Evolutionary conservation across 1,139 yeast species (phyloP).

Genomic region (Candida labiduridarum): DNA sequence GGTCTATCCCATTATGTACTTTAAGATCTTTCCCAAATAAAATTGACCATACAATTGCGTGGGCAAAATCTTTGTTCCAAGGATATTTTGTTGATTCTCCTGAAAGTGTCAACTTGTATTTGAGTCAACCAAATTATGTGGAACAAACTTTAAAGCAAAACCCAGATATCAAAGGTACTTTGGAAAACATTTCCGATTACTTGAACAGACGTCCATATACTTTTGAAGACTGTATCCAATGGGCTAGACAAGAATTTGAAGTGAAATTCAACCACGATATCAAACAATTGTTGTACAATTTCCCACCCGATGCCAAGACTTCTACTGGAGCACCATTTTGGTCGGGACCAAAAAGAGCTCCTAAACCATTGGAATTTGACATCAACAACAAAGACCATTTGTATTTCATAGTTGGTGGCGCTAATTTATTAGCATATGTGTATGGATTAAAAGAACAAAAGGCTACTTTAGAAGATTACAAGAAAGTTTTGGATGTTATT

Average conservation of each 20-base stretch:
- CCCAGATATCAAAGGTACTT: conserved; percentile 85
- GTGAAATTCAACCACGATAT: conserved; percentile 82
- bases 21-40: conserved; percentile 96
- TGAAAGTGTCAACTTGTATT: conserved; percentile 87
- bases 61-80: conserved; percentile 96
- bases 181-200: conserved; percentile 74
- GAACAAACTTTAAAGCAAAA: conserved; percentile 89
- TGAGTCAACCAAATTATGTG: conserved; percentile 90
- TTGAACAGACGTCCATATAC: conserved; percentile 81
- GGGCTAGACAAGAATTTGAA: conserved; percentile 95
- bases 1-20: conserved; percentile 95
- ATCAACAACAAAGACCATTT: conserved; percentile 74
- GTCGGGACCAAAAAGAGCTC: conserved; percentile 98
- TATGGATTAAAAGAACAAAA: conserved; percentile 73
- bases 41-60: conserved; percentile 97
- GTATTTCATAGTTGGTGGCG: conserved; percentile 84
- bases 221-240: conserved; percentile 89
- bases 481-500: conserved; percentile 52
- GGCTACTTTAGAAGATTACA: conserved; percentile 46
- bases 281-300: conserved; percentile 84
- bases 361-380: conserved; percentile 79
- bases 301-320: conserved; percentile 92
- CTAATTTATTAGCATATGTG: conserved; percentile 86
- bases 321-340: conserved; percentile 93
- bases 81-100: conserved; percentile 91